Percentiles rank a stretch among this genome's conserved stretches.
These are phyloP conservation scores for Exophiala lecanii-corni DNA, from an alignment of 2,329 filamentous ascomycete species.

Conservation along the genomic window DNA sequence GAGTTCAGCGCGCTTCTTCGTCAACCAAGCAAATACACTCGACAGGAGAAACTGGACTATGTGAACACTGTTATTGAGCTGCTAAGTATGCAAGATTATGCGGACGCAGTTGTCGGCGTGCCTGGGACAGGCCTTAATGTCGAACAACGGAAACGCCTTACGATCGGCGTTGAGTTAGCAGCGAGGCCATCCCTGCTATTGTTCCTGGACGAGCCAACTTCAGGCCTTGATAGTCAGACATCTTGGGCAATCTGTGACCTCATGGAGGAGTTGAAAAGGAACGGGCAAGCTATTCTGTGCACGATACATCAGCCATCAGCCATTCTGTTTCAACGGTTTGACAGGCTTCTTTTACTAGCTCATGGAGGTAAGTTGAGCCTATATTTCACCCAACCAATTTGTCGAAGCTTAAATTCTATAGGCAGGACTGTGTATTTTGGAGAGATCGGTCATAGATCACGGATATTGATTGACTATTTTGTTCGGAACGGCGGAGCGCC, in stretches of 20 bases:
- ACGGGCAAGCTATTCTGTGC: slow-evolving; percentile 81
- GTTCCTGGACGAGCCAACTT: slow-evolving; percentile 90
- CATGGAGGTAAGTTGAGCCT: slow-evolving; percentile 45
- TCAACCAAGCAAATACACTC: slow-evolving; percentile 68
- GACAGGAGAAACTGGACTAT: slow-evolving; percentile 72
- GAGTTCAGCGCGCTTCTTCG: slow-evolving; percentile 79
- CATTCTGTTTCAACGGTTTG: slow-evolving; percentile 81
- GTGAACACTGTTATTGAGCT: slow-evolving; percentile 85
- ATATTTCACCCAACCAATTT: neutral
- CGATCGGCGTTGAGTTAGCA: slow-evolving; percentile 87
- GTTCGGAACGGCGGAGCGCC: slow-evolving; percentile 54
- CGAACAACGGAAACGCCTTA: slow-evolving; percentile 67
- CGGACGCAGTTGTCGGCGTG: slow-evolving; percentile 81
- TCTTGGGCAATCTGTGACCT: slow-evolving; percentile 84
- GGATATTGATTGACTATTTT: slow-evolving; percentile 59
- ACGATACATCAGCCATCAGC: slow-evolving; percentile 92
- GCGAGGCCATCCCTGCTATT: slow-evolving; percentile 75
- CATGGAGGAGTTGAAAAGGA: slow-evolving; percentile 79
- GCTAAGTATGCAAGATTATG: slow-evolving; percentile 81
- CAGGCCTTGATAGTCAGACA: slow-evolving; percentile 83
- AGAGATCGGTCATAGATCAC: slow-evolving; percentile 56
- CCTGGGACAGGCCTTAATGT: slow-evolving; percentile 68
- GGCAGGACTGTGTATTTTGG: slow-evolving; percentile 62
- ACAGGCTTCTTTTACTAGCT: slow-evolving; percentile 58
- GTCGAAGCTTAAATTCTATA: neutral